Evolutionary conservation across 768 basidiomycete species (phyloP), one percentile per base, ranked within the genome.

Genomic region (Suillus luteus): DNA sequence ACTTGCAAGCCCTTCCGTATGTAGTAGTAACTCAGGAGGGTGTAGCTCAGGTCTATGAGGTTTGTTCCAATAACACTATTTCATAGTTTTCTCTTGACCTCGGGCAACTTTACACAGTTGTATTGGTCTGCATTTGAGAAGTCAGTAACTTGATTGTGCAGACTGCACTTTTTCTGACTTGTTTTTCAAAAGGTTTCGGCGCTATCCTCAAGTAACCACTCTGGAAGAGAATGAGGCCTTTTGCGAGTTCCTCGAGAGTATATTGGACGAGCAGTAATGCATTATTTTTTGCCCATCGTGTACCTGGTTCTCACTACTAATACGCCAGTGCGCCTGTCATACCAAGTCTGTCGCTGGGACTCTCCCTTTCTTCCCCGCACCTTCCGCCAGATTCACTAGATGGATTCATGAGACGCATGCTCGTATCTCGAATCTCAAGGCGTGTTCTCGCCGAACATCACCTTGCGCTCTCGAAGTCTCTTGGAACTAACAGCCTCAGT

Each of bases 361-460:
- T 95, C 38, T 93, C 93, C 27, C 81, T 95, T n/a, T 87, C 92
- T 0, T 94, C 93, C 17, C 89, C 87, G 1, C 86, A 89, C 72
- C 83, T 96, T 9, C 80, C 85, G 0, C 89, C 94, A 0, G 92
- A 94, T 64, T 82, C 85, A 46, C 81, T 96, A 14, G 93, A 95
- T 73, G 83, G 91, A 2, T 93, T 95, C 74, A 93, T 95, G 90
- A 85, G 88, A 27, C 86, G 93, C 27, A 96, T 96, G 94, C 83
- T 96, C 11, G 85, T 93, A 57, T 95, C 94, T 2, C 85, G 94
- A 60, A 95, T 95, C 73, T 95, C 93, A 14, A 84, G 94, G 24
- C 87, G 94, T 38, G 95, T 96, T 38, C 83, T 96, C 27, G 91
- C 87, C 5, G 92, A 95, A 72, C 94, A 96, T 68, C 94, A 96